Conservation (phyloP, 1,284 basidiomycete species). For the Athelia sp. region DNA sequence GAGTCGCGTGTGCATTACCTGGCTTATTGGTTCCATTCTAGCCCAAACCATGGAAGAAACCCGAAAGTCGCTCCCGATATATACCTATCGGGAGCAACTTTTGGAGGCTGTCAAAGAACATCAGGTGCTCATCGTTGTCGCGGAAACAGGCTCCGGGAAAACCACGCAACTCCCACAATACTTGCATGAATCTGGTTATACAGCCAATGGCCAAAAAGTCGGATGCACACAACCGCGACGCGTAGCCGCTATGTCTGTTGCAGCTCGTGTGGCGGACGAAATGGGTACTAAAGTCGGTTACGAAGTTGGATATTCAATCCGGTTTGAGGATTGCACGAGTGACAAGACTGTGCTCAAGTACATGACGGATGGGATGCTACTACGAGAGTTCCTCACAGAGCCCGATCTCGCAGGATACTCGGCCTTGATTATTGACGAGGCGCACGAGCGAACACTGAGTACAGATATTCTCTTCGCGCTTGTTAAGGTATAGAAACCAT, state of each 20-base stretch:
- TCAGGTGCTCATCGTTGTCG: constrained; percentile 90
- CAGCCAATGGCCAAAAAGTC: constrained; percentile 82
- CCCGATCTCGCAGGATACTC: constrained; percentile 92
- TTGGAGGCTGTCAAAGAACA: constrained; percentile 88
- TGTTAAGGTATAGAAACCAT: constrained; percentile 74
- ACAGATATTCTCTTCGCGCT: constrained; percentile 97
- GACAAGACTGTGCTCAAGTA: constrained; percentile 97
- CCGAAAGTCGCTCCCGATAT: constrained; percentile 89
- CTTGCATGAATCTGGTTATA: constrained; percentile 96
- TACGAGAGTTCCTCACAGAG: constrained; percentile 94
- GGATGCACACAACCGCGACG: constrained; percentile 98
- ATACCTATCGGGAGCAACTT: constrained; percentile 79
- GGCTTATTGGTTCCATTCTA: constrained; percentile 24
- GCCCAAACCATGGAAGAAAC: constrained; percentile 88
- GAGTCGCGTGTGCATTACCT: background rate
- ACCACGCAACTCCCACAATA: constrained; percentile 99
- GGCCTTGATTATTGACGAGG: constrained; percentile 93
- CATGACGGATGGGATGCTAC: constrained; percentile 98
- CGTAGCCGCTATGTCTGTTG: constrained; percentile 99
- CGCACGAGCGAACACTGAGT: constrained; percentile 92
- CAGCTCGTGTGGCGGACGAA: constrained; percentile 97
- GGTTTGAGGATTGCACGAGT: constrained; percentile 98
- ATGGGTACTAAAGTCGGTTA: constrained; percentile 96
- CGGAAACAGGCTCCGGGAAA: constrained; percentile 95
- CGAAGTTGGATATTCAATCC: constrained; percentile 98